phyloP scores from a whole-genome alignment of 2,329 filamentous ascomycete species.

The Biscogniauxia mediterranea region DNA sequence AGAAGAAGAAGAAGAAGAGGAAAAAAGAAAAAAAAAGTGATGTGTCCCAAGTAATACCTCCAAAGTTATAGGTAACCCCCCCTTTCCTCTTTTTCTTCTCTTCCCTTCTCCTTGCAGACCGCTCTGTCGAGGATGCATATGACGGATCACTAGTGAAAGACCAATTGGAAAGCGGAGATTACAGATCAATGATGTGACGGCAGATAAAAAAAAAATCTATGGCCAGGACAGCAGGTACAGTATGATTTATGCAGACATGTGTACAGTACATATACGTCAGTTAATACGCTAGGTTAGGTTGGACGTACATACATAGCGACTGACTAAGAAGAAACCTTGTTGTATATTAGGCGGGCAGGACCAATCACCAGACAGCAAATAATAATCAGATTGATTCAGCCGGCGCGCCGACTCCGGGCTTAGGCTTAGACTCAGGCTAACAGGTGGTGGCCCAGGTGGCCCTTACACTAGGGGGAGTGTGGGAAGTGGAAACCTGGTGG shows the following conservation, averaged over 20 bases:
- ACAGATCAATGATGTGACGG: neutral
- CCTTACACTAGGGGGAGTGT: neutral
- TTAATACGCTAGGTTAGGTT: too few species aligned
- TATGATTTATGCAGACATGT: neutral
- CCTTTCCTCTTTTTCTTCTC: neutral
- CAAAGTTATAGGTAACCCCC: too few species aligned
- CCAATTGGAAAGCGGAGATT: neutral
- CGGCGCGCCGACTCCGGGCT: conserved; percentile 19
- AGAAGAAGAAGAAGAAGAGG: too few species aligned
- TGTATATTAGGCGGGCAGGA: neutral
- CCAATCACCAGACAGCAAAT: conserved; percentile 22
- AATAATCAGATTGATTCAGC: conserved; percentile 24
- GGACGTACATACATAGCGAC: neutral
- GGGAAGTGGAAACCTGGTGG: neutral
- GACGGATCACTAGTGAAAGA: neutral
- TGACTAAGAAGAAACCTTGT: neutral
- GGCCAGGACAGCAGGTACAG: neutral
- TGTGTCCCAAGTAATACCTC: too few species aligned
- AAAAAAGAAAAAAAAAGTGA: too few species aligned
- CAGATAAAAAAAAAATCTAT: neutral
- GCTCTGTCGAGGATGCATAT: neutral
- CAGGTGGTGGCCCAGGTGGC: neutral
- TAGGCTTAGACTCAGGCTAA: neutral
- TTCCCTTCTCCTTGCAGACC: neutral
- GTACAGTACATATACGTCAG: neutral